These are phyloP conservation scores for Lodderomyces elongisporus DNA, from an alignment of 1,139 yeast species.

Conservation along the genomic window DNA sequence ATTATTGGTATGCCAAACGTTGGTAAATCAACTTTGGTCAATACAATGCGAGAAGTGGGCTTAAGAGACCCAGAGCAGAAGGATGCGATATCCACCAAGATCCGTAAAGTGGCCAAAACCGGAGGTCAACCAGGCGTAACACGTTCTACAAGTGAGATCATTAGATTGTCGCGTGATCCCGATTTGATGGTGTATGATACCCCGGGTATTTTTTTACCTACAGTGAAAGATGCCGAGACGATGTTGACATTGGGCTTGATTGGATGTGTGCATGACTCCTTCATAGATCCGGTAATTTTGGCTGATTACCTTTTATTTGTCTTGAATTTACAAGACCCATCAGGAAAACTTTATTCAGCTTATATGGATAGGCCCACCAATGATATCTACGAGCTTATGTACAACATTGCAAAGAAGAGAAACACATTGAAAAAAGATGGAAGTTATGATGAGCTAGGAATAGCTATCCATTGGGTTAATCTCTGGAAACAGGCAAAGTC, in stretches of 20 bases:
- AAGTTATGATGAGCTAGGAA: slow-evolving; percentile 51
- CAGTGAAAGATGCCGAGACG: slow-evolving; percentile 58
- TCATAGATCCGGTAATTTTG: slow-evolving; percentile 77
- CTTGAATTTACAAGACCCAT: slow-evolving; percentile 59
- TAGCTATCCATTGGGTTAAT: slow-evolving; percentile 66
- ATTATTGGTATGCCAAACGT: slow-evolving; percentile 96
- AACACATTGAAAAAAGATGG: slow-evolving; percentile 29
- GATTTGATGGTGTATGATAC: slow-evolving; percentile 78
- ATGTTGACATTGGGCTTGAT: slow-evolving; percentile 74
- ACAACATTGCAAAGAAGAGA: slow-evolving; percentile 45
- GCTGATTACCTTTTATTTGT: slow-evolving; percentile 81
- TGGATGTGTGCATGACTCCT: slow-evolving; percentile 69
- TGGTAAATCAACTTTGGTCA: slow-evolving; percentile 91
- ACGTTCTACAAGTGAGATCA: slow-evolving; percentile 69
- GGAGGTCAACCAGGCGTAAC: slow-evolving; percentile 95
- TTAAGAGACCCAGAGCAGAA: slow-evolving; percentile 2
- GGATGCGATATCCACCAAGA: slow-evolving; percentile 26
- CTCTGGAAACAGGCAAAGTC: slow-evolving; percentile 60
- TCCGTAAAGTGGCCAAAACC: slow-evolving; percentile 70
- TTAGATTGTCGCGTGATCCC: slow-evolving; percentile 58
- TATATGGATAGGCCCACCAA: slow-evolving; percentile 68
- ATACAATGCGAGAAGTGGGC: slow-evolving; percentile 62
- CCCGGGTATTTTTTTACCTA: slow-evolving; percentile 88
- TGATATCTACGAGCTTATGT: slow-evolving; percentile 57
- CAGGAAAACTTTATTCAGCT: slow-evolving; percentile 40